Base-by-base conservation (phyloP, 2,329 filamentous ascomycete genomes). In the Diaporthe ampelina region DNA sequence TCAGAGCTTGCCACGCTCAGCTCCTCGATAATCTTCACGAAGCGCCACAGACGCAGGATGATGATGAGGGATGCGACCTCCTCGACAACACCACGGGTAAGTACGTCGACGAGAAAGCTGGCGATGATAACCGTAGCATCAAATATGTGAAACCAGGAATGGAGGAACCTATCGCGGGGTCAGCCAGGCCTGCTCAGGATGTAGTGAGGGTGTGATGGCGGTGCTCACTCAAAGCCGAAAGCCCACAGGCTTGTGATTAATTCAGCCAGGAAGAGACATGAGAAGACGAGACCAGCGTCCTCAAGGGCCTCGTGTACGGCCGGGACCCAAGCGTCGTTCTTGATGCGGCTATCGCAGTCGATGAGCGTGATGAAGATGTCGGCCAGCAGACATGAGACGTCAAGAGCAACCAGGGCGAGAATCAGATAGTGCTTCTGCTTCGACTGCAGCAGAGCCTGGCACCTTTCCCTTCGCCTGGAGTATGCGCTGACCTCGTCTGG, bases 1-100 rank as follows among this genome's bases (percentile, higher is more conserved):
- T 93, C 91, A 48, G 89, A 83, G 1, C 91, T 91, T 11, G 90
- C 91, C 9, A 91, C 86, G 40, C 88, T 89, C 75, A 93, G 85
- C 81, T 94, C 92, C 79, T 94, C 91, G 9, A 93, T 89, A 69
- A 94, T 92, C 84, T 94, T 93, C 80, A 93, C 90, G 58, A 94
- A 87, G 21, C 92, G 87, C 90, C 91, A 93, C 4, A 94, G 84
- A 70, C 92, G 89, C 58, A 94, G 83, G 5, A 93, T 86, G 37
- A 94, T 86, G 65, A 94, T 87, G n/a, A 94, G 84, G 0, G 90
- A 92, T 0, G 88, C 91, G 61, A 92, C 89, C 79, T 93, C 90
- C 81, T 92, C 90, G 8, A 90, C 82, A 1, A 89, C 82, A 58
- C 91, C 92, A 50, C 88, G 87, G 21, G 91, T 85, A 3, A 91